Conservation (phyloP, 2,329 filamentous ascomycete species). For the Verticillium longisporum region DNA sequence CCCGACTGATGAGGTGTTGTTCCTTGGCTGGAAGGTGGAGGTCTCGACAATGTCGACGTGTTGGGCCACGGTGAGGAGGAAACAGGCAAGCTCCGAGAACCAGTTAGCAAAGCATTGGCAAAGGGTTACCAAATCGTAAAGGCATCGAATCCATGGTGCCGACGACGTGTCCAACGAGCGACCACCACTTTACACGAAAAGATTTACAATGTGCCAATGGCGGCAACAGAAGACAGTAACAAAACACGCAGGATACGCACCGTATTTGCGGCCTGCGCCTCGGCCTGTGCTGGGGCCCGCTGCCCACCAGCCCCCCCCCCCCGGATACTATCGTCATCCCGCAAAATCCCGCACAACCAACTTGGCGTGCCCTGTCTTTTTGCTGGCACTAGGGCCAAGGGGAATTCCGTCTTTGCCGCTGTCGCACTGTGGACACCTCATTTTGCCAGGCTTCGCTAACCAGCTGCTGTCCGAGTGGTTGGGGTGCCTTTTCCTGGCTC, state of each 20-base stretch:
- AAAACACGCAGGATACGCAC: not conserved
- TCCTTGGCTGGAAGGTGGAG: no score
- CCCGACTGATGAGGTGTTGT: not conserved
- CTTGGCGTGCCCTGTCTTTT: not conserved
- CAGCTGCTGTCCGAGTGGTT: not conserved
- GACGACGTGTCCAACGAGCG: not conserved
- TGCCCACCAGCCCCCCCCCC: not conserved
- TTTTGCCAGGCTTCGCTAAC: not conserved
- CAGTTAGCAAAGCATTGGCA: not conserved
- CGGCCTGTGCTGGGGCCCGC: not conserved
- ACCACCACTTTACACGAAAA: not conserved
- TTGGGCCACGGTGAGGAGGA: not conserved
- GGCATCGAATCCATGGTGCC: not conserved
- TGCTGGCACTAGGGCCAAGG: not conserved
- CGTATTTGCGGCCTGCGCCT: not conserved
- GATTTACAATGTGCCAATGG: not conserved
- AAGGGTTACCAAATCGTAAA: not conserved
- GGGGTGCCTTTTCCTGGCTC: not conserved
- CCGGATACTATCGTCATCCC: not conserved
- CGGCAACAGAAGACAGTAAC: not conserved
- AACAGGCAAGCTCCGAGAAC: not conserved
- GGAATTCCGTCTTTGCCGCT: not conserved
- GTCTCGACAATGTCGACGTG: not conserved
- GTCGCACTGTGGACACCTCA: not conserved
- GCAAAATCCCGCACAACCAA: constrained; percentile 2